Percentiles rank a stretch among this genome's conserved stretches.
phyloP scores from a whole-genome alignment of 331 rosid genomes.

The Erythrophleum ivorense region DNA sequence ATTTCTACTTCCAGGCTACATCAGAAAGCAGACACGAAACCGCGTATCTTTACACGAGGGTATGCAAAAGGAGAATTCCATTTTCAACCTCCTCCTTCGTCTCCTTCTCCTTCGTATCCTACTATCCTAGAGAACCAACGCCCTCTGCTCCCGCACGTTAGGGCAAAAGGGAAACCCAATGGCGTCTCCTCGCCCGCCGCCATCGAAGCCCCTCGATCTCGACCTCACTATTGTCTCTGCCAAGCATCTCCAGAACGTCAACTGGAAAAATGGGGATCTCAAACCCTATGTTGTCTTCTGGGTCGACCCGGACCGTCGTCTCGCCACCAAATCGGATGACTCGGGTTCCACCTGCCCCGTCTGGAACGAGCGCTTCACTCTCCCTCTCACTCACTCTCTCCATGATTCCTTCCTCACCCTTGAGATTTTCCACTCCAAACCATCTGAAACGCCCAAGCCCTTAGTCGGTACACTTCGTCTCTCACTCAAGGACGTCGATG shows the following conservation, averaged over 20 bases:
- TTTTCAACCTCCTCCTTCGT: neutral
- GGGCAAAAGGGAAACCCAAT: constrained; percentile 28
- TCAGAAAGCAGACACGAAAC: neutral
- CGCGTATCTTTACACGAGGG: neutral
- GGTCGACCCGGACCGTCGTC: constrained; percentile 82
- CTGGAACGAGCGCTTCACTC: constrained; percentile 90
- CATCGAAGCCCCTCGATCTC: constrained; percentile 67
- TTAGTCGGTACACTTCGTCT: constrained; percentile 77
- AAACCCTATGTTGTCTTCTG: constrained; percentile 88
- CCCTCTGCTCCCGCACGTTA: neutral
- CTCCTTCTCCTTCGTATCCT: neutral
- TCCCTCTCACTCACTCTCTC: constrained; percentile 60
- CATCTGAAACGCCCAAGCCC: constrained; percentile 86
- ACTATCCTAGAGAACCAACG: neutral
- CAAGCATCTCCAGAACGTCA: constrained; percentile 89
- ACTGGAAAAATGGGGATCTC: constrained; percentile 86
- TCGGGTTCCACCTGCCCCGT: constrained; percentile 72
- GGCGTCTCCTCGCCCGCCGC: constrained; percentile 83
- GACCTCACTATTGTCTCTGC: constrained; percentile 83
- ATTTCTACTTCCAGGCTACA: no score
- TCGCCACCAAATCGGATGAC: constrained; percentile 89
- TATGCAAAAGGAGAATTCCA: neutral
- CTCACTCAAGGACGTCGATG: constrained; percentile 59
- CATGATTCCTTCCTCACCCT: constrained; percentile 72
- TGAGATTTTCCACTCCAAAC: constrained; percentile 88